A percentile compares a stretch with the other conserved stretches of the same genome.
These are phyloP conservation scores for Erigeron philadelphicus DNA, from an alignment of 140 eudicot species.

Conservation along the genomic window DNA sequence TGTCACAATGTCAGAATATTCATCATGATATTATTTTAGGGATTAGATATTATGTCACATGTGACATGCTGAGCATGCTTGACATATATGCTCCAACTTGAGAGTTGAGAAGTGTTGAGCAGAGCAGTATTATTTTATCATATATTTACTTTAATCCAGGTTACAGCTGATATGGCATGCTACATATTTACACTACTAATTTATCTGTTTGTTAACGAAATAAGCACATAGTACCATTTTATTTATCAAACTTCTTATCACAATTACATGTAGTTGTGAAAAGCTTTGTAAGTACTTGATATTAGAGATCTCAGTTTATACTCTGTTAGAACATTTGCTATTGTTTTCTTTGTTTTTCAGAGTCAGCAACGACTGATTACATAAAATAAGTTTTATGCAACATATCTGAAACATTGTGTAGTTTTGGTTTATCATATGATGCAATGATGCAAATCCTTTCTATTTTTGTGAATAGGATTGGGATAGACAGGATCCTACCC, in stretches of 20 bases:
- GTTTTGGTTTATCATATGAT: conserved; percentile 8
- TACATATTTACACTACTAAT: background rate
- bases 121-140: too few relatives aligned
- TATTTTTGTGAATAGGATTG: conserved; percentile 57
- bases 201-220: background rate
- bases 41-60: too few relatives aligned
- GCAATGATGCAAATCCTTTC: background rate
- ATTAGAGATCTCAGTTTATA: background rate
- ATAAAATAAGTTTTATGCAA: too few relatives aligned
- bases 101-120: too few relatives aligned
- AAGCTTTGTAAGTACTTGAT: background rate
- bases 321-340: background rate
- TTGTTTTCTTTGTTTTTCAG: background rate
- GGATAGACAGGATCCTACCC: conserved; percentile 84
- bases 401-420: background rate
- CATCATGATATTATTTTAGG: too few relatives aligned
- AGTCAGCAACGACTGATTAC: background rate
- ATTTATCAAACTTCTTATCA: background rate
- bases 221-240: background rate
- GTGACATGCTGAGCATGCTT: too few relatives aligned
- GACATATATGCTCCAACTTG: too few relatives aligned
- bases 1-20: too few relatives aligned
- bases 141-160: too few relatives aligned
- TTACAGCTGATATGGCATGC: background rate
- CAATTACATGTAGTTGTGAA: background rate